phyloP scores from a whole-genome alignment of 495 filamentous ascomycete genomes.

The Penicillium mononematosum region DNA sequence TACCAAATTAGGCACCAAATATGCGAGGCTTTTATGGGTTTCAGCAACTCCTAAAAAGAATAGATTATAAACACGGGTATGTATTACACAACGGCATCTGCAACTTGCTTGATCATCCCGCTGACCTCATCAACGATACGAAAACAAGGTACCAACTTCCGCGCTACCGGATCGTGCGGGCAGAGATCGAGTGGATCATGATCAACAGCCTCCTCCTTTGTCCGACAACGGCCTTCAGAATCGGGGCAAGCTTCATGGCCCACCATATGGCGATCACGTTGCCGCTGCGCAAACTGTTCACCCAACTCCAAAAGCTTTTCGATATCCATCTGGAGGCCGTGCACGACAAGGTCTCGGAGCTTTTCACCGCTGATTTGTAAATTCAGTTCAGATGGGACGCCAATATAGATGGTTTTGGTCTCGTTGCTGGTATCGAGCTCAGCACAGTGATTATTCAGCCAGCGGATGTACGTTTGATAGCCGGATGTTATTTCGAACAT shows the following conservation, averaged over 20 bases:
- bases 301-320: constrained; percentile 18
- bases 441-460: constrained; percentile 21
- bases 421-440: constrained; percentile 15
- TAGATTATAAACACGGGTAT: constrained; percentile 11
- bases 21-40: background rate
- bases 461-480: constrained; percentile 27
- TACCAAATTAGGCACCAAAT: background rate
- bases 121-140: constrained; percentile 31
- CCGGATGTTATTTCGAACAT: constrained; percentile 28
- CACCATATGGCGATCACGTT: constrained; percentile 27
- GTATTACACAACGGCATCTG: constrained; percentile 21
- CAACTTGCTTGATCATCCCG: constrained; percentile 26
- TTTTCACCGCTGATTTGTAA: constrained; percentile 24
- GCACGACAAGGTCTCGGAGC: constrained; percentile 18
- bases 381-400: constrained; percentile 13
- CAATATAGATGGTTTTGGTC: constrained; percentile 20
- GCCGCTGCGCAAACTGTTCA: constrained; percentile 22
- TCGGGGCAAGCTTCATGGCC: constrained; percentile 26
- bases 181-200: constrained; percentile 30
- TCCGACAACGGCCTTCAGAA: constrained; percentile 24
- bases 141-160: constrained; percentile 27
- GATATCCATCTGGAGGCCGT: constrained; percentile 23
- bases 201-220: constrained; percentile 18
- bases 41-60: background rate
- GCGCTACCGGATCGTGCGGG: constrained; percentile 23